Conservation (phyloP, 768 basidiomycete species). For the Mycena filopes region DNA sequence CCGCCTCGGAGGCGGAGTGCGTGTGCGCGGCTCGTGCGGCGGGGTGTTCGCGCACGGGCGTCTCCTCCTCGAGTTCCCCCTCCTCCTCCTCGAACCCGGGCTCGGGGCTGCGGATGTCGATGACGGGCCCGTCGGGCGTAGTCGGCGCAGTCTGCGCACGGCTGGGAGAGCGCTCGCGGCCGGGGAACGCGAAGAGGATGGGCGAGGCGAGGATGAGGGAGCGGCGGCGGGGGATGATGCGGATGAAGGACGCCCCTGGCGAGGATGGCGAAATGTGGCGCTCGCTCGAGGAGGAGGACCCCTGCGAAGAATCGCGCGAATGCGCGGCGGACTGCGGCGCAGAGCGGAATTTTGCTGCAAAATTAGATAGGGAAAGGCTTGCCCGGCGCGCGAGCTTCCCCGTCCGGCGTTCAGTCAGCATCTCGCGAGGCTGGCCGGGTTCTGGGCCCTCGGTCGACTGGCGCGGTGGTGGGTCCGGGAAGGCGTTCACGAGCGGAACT, state of each 20-base stretch:
- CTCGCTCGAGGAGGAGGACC: constrained; percentile 20
- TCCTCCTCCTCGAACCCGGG: constrained; percentile 13
- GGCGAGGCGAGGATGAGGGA: constrained; percentile 6
- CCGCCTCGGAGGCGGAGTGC: constrained; percentile 7
- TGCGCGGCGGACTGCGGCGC: neutral
- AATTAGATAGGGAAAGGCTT: constrained; percentile 15
- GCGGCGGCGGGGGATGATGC: constrained; percentile 7
- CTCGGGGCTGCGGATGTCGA: constrained; percentile 22
- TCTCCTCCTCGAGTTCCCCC: constrained; percentile 22
- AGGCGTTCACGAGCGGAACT: constrained; percentile 9
- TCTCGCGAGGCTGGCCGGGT: constrained; percentile 10
- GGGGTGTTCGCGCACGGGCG: constrained; percentile 17
- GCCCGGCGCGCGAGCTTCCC: constrained; percentile 17
- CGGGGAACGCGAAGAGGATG: constrained; percentile 23
- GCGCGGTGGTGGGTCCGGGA: constrained; percentile 21
- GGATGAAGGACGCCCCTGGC: neutral
- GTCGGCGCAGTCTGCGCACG: neutral
- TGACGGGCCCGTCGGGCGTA: neutral
- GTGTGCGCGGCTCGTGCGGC: constrained; percentile 5
- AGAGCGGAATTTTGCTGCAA: constrained; percentile 18
- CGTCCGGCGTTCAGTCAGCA: constrained; percentile 4
- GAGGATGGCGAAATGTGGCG: neutral
- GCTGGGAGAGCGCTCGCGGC: constrained; percentile 1
- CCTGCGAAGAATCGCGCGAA: constrained; percentile 21
- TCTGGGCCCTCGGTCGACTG: constrained; percentile 16